Conservation (phyloP, 2,329 filamentous ascomycete species). For the Didymella exigua region DNA sequence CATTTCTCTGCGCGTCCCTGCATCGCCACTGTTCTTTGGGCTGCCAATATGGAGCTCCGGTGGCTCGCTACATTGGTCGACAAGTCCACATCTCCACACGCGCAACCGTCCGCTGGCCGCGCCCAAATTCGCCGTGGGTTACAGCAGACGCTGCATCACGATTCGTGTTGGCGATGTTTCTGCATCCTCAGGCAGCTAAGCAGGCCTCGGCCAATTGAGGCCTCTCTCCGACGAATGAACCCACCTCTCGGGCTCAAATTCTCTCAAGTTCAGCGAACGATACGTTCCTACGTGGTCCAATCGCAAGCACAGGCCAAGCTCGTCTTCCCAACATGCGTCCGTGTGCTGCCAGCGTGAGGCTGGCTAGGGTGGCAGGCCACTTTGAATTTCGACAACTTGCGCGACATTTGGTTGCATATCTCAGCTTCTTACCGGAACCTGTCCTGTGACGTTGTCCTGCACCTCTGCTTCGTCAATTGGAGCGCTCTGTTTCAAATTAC, state of each 20-base stretch:
- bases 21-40: constrained; percentile 32
- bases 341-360: constrained; percentile 40
- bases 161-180: constrained; percentile 26
- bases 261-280: constrained; percentile 37
- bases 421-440: constrained; percentile 24
- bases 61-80: constrained; percentile 28
- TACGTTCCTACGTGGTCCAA: constrained; percentile 46
- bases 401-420: constrained; percentile 30
- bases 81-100: constrained; percentile 27
- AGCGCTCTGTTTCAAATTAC: constrained; percentile 28
- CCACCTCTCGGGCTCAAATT: constrained; percentile 37
- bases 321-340: constrained; percentile 29
- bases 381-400: constrained; percentile 32
- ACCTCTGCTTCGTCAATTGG: constrained; percentile 36
- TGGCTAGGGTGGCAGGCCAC: constrained; percentile 42
- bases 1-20: constrained; percentile 34
- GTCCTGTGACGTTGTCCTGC: constrained; percentile 44
- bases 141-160: constrained; percentile 36
- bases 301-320: constrained; percentile 35
- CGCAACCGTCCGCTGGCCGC: constrained; percentile 28
- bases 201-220: constrained; percentile 34
- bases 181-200: constrained; percentile 35
- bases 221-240: constrained; percentile 27
- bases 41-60: constrained; percentile 24
- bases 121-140: constrained; percentile 20